Evolutionary conservation across 768 basidiomycete genomes (phyloP).

Genomic region (Rhodotorula babjevae): DNA sequence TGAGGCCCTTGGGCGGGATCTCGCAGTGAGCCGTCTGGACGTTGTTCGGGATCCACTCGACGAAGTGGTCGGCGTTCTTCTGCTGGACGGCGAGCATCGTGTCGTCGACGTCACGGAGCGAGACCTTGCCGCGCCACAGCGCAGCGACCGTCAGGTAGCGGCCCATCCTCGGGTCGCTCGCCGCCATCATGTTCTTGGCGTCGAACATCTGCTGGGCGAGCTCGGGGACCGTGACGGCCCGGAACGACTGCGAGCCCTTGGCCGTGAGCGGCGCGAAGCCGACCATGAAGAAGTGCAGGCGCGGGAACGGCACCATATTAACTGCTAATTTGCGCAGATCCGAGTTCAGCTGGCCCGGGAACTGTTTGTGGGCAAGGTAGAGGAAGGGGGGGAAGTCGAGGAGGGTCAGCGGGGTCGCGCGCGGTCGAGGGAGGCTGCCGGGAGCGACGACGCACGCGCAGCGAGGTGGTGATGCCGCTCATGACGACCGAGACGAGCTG

Average conservation of each 20-base stretch:
- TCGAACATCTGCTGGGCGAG: slow-evolving; percentile 99
- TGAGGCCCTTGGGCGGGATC: slow-evolving; percentile 77
- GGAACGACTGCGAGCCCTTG: slow-evolving; percentile 67
- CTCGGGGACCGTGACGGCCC: slow-evolving; percentile 94
- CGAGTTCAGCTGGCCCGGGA: slow-evolving; percentile 99
- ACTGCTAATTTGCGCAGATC: slow-evolving; percentile 96
- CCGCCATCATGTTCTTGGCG: slow-evolving; percentile 99
- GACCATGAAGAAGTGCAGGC: slow-evolving; percentile 98
- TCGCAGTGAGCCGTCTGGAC: slow-evolving; percentile 97
- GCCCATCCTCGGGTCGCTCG: slow-evolving; percentile 91
- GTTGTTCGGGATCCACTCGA: slow-evolving; percentile 99
- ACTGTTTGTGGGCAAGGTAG: slow-evolving; percentile 47
- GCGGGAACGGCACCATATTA: slow-evolving; percentile 79
- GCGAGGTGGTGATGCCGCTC: slow-evolving; percentile 96
- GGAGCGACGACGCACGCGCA: slow-evolving; percentile 55
- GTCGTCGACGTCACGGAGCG: slow-evolving; percentile 99
- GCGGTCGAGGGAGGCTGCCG: not conserved
- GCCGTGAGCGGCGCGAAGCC: slow-evolving; percentile 74
- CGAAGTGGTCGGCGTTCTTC: slow-evolving; percentile 96
- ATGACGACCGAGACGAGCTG: slow-evolving; percentile 96
- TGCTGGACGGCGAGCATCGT: slow-evolving; percentile 86
- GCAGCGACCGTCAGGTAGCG: slow-evolving; percentile 97
- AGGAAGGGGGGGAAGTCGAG: not conserved
- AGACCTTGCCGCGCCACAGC: slow-evolving; percentile 97
- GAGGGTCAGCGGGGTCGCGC: not conserved